Conservation (phyloP, 768 basidiomycete species). For the Pisolithus orientalis region DNA sequence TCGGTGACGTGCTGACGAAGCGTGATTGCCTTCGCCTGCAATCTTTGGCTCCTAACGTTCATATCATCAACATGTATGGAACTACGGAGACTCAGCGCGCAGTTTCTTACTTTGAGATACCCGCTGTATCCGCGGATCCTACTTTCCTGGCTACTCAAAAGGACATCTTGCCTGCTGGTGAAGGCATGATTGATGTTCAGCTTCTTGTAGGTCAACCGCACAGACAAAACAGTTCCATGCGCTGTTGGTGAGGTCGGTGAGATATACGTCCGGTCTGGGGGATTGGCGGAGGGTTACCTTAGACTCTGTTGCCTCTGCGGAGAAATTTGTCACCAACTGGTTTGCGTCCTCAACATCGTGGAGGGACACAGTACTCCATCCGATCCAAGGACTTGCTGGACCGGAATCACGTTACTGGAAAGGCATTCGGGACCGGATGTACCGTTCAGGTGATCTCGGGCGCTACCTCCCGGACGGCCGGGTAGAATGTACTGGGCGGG, state of each 20-base stretch:
- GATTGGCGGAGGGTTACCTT: slow-evolving; percentile 91
- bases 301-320: slow-evolving; percentile 71
- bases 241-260: slow-evolving; percentile 97
- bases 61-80: slow-evolving; percentile 99
- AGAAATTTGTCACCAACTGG: slow-evolving; percentile 97
- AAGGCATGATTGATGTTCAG: slow-evolving; percentile 97
- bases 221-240: slow-evolving; percentile 78
- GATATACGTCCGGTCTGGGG: slow-evolving; percentile 96
- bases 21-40: slow-evolving; percentile 95
- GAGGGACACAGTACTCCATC: slow-evolving; percentile 69
- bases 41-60: slow-evolving; percentile 83
- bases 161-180: slow-evolving; percentile 95
- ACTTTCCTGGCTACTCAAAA: slow-evolving; percentile 93
- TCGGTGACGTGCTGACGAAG: slow-evolving; percentile 98
- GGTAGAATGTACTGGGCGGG: slow-evolving; percentile 95
- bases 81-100: slow-evolving; percentile 99
- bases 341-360: slow-evolving; percentile 52
- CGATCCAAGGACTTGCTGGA: slow-evolving; percentile 47
- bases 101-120: slow-evolving; percentile 94
- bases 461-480: slow-evolving; percentile 87
- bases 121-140: slow-evolving; percentile 72
- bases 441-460: slow-evolving; percentile 93
- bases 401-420: slow-evolving; percentile 85
- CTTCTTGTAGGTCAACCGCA: slow-evolving; percentile 92
- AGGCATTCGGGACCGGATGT: slow-evolving; percentile 95